Conservation (phyloP, 2,329 filamentous ascomycete species). For the Gliomastix tumulicola region DNA sequence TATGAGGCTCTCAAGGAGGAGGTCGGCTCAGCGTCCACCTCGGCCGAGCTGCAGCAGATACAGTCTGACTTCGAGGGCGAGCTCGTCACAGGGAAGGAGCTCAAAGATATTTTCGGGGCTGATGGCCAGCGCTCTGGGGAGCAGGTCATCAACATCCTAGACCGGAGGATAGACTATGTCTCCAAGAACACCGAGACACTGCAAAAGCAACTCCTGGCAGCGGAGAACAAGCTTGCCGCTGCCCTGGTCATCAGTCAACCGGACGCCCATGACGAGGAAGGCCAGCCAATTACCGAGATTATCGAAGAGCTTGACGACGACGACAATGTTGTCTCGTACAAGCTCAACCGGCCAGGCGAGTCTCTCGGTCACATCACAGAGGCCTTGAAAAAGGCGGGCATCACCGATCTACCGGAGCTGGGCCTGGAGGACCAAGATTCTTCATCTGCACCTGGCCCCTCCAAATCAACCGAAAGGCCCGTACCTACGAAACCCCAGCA, state of each 20-base stretch:
- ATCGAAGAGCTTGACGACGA: constrained; percentile 87
- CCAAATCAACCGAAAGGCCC: too few relatives aligned
- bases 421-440: not conserved
- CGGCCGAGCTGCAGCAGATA: constrained; percentile 48
- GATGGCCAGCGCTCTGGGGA: constrained; percentile 15
- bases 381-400: constrained; percentile 69
- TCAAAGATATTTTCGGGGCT: constrained; percentile 37
- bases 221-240: constrained; percentile 63
- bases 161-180: constrained; percentile 83
- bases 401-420: constrained; percentile 37
- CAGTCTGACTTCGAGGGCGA: constrained; percentile 54
- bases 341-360: constrained; percentile 60
- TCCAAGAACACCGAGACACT: constrained; percentile 70
- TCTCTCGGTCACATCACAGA: constrained; percentile 62
- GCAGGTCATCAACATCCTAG: constrained; percentile 52
- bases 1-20: constrained; percentile 87
- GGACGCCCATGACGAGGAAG: constrained; percentile 58
- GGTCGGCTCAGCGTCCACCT: constrained; percentile 44
- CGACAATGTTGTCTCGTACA: constrained; percentile 70
- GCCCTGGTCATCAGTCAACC: constrained; percentile 53
- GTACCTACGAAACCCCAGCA: too few relatives aligned
- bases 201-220: constrained; percentile 62
- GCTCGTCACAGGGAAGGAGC: constrained; percentile 51
- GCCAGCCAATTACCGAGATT: constrained; percentile 81
- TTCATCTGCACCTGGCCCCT: too few relatives aligned